Base-by-base conservation (phyloP, 352 stramenopile species). In the Aphanomyces euteiches region DNA sequence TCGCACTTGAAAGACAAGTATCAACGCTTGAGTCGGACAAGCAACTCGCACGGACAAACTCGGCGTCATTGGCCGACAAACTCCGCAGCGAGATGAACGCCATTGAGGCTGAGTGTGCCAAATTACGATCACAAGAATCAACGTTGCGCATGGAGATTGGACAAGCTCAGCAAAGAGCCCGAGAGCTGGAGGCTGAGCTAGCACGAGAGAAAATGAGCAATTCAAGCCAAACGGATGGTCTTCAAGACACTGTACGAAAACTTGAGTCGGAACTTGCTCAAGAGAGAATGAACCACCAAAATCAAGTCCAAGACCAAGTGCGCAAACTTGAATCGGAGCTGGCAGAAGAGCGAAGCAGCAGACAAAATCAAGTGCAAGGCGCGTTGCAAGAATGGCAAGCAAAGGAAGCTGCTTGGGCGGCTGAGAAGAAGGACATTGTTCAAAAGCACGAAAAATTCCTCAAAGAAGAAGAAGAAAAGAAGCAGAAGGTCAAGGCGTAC, bases 401-500 rank as follows among this genome's bases (percentile, higher is more conserved):
- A 7, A 66, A 54, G 2, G 67, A 74, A 7, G 69, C 37, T 28
- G 74, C 71, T 4, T 72, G 78, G 15, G 64, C 76, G 21, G 65
- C 77, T 7, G 77, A 78, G 47, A 80, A 88, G 67, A 53, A 53
- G 3, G 76, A 84, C 3, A 34, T 82, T 5, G 72, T 81, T 47
- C 74, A 74, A 0, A 77, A 77, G 38, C 75, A 73, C 37, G 74
- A 84, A 6, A 78, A 89, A 37, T 58, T 87, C n/a, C 54, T 76
- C 4, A 73, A 78, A 28, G 64, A 70, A 17, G 64, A 70, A 61
- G 64, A 70, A 40, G 64, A 70, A n/a, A 70, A 70, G 47, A 70
- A 70, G 39, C 38, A 36, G 34, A 77, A 89, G 36, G 63, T 89
- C 37, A 74, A 88, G 59, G 79, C 90, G 66, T 84, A 88, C 75